Evolutionary conservation across 2,329 filamentous ascomycete species (phyloP), one percentile per base, ranked within the genome.

Genomic region (Alternaria brassicicola): DNA sequence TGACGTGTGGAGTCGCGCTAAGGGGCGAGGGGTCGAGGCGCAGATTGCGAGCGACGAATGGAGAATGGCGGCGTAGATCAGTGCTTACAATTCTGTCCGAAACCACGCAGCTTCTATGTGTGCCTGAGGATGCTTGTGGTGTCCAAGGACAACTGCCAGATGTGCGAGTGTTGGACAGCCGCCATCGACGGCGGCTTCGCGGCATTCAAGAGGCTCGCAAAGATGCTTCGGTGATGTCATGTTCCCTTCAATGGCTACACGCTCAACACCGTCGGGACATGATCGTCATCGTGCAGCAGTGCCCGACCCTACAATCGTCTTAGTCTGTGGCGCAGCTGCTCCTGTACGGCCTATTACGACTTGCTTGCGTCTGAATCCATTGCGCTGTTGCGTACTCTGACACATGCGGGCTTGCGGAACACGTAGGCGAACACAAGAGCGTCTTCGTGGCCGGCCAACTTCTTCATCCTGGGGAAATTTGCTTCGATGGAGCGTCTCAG

Each of bases 1-100:
- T 67, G 64, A 67, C 64, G 64, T 67, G 55, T 52, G 53, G 55
- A 53, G 53, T 26, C 39, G 55, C 54, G 59, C 62, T 61, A 66
- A 48, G 35, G 38, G 39, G 47, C 30, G 26, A 46, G 55, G 43
- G 55, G 47, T 57, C 61, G 63, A 61, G 61, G 63, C 60, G 64
- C 59, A 66, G 64, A 57, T 54, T 65, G 65, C 43, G 47, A 52
- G 36, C 38, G 28, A 51, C 55, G 61, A 55, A 52, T 62, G 53
- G 36, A 35, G 61, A 51, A 51, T 59, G 62, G 63, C 50, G 59
- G 50, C 52, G 65, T 57, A 52, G 23, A 33, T 48, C 46, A 57
- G 52, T 33, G 54, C 19, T 25, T 39, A 23, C 21, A 31, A 51
- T 46, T 45, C 38, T 53, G 53, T 26, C 41, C 28, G 21, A n/a